Percentiles rank a stretch among this genome's conserved stretches.
Evolutionary conservation across 306 rosid species (phyloP).

Genomic region (Castanopsis chinensis): DNA sequence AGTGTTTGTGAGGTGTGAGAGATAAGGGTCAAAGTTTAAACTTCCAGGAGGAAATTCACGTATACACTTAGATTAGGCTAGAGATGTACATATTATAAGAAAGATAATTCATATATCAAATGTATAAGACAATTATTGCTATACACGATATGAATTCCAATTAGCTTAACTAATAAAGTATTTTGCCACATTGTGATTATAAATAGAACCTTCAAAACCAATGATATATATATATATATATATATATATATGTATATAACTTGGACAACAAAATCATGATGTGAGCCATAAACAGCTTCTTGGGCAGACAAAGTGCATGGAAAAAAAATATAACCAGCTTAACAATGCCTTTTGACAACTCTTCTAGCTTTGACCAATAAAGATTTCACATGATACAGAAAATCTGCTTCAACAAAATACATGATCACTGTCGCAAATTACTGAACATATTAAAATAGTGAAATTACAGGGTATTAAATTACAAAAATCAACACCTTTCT

Average conservation of each 20-base stretch:
- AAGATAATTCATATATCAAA: no score
- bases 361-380: no score
- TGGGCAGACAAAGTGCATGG: neutral
- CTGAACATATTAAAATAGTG: neutral
- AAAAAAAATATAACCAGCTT: neutral
- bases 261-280: neutral
- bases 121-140: no score
- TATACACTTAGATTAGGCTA: no score
- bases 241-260: no score
- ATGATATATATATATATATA: no score
- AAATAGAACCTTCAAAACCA: no score
- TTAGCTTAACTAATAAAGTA: no score
- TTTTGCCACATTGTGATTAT: no score
- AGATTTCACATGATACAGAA: neutral
- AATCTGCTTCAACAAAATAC: neutral
- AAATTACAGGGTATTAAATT: neutral
- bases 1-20: fast-evolving
- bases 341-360: no score
- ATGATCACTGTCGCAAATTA: neutral
- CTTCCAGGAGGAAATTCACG: fast-evolving
- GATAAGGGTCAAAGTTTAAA: fast-evolving
- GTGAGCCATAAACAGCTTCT: neutral
- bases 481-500: neutral
- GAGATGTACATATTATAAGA: no score
- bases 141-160: no score